A percentile compares a stretch with the other conserved stretches of the same genome.
Evolutionary conservation across 2,329 filamentous ascomycete species (phyloP).

Genomic region (Aspergillus thermomutatus): DNA sequence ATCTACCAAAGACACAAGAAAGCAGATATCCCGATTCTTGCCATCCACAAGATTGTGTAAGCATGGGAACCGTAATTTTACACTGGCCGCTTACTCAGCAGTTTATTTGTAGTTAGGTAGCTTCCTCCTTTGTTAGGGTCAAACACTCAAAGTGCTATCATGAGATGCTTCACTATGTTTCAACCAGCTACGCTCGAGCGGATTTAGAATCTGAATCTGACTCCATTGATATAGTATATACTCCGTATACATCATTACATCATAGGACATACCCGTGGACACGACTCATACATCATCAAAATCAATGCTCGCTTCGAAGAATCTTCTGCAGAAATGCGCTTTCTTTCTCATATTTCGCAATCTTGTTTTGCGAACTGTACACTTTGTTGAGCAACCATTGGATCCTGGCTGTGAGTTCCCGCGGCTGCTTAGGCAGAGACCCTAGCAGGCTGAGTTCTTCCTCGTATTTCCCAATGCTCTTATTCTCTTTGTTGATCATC

Average conservation of each 20-base stretch:
- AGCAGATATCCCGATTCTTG: too few species aligned
- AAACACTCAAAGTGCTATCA: background rate
- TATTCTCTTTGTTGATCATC: conserved; percentile 67
- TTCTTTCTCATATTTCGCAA: conserved; percentile 70
- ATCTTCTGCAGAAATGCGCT: conserved; percentile 70
- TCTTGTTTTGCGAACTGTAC: conserved; percentile 68
- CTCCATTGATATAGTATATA: background rate
- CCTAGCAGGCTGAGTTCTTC: conserved; percentile 71
- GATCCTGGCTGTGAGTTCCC: conserved; percentile 63
- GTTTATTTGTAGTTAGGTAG: background rate
- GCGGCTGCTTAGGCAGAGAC: conserved; percentile 65
- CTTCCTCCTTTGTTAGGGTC: background rate
- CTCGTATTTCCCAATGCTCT: conserved; percentile 75
- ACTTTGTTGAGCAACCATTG: conserved; percentile 73
- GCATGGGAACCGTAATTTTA: background rate
- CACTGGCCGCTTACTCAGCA: background rate
- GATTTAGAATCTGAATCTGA: background rate
- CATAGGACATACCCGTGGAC: background rate
- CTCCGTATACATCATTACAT: background rate
- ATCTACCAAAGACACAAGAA: too few species aligned
- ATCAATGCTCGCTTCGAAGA: conserved; percentile 52
- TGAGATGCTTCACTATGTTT: too few species aligned
- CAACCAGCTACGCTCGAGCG: background rate
- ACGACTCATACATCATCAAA: background rate
- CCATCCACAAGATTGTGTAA: background rate